Evolutionary conservation across 2,329 filamentous ascomycete species (phyloP), one percentile per base, ranked within the genome.

Genomic region (Fusarium subtropicale): DNA sequence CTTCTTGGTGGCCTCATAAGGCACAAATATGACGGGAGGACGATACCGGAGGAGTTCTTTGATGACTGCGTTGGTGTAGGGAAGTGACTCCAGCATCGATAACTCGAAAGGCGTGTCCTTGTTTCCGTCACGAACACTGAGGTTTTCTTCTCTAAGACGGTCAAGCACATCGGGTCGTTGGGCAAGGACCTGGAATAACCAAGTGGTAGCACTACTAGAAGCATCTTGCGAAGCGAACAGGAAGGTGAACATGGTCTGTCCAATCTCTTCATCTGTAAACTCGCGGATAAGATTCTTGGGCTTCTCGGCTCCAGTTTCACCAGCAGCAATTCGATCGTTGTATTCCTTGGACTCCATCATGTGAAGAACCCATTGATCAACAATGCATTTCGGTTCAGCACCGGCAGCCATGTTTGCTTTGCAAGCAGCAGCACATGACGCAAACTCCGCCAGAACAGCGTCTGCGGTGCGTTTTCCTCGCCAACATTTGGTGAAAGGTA

Each of bases 401-500:
- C 91, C 91, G 36, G 87, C 83, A 60, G 88, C 87, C 90, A 94
- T 92, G 69, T 88, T 86, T 20, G 87, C 85, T 77, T 91, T 92
- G 76, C 90, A 88, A 76, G 90, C 91, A 2, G 89, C 90, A 22
- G 91, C 89, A 75, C 90, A 93, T 73, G 87, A 88, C 50, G 88
- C 81, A 72, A 94, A 94, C 72, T 92, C 91, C 16, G 83, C 84
- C 24, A 91, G 81, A 2, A 93, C 90, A 78, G 89, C 89, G 73
- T 93, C 90, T 31, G 91, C 88, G 7, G 87, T 88, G 73, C 91
- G 91, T 81, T 93, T 93, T 46, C 92, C 92, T 58, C 88, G 87
- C 91, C 91, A 94, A 5, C 87, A 86, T 81, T 92, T 92, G 56
- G 90, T 92, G 79, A 86, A 92, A 1, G 91, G 92, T 16, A 94